Evolutionary conservation across 2,329 filamentous ascomycete genomes (phyloP).

Genomic region (Calonectria crousiana): DNA sequence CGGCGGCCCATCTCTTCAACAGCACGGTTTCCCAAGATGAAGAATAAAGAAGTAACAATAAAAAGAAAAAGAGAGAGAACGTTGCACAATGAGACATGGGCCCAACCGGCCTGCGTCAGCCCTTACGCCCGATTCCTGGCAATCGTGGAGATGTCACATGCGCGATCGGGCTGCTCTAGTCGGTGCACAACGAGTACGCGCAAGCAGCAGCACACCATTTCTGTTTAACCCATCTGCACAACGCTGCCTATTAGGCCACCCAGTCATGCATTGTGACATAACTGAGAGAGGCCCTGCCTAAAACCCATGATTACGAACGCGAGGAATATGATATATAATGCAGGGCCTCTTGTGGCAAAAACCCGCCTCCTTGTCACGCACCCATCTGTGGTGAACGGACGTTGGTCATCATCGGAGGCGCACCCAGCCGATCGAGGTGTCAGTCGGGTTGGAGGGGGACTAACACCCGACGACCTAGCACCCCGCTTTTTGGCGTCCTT

Average conservation of each 20-base stretch:
- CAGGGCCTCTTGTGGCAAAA: conserved; percentile 1
- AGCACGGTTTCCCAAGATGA: not conserved
- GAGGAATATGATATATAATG: not conserved
- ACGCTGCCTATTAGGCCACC: not conserved
- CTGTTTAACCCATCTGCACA: not conserved
- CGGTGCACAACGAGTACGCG: not conserved
- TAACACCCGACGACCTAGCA: conserved; percentile 5
- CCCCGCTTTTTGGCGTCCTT: conserved; percentile 25
- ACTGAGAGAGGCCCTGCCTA: not conserved
- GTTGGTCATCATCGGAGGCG: conserved; percentile 12
- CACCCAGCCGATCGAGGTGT: conserved; percentile 14
- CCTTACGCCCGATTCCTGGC: conserved; percentile 10
- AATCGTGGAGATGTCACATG: conserved; percentile 20
- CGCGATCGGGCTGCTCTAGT: not conserved
- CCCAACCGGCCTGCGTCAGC: conserved; percentile 9
- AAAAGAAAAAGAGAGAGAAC: not conserved
- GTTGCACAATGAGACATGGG: conserved; percentile 21
- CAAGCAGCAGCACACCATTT: not conserved
- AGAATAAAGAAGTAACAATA: not conserved
- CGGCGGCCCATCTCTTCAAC: not conserved
- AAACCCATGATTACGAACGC: not conserved
- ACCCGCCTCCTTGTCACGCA: not conserved
- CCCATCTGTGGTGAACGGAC: not conserved
- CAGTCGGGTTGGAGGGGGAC: conserved; percentile 13
- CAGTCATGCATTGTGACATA: not conserved